A percentile compares a stretch with the other conserved stretches of the same genome.
Conservation (phyloP, 129 eudicot species). For the Solidago caesia region DNA sequence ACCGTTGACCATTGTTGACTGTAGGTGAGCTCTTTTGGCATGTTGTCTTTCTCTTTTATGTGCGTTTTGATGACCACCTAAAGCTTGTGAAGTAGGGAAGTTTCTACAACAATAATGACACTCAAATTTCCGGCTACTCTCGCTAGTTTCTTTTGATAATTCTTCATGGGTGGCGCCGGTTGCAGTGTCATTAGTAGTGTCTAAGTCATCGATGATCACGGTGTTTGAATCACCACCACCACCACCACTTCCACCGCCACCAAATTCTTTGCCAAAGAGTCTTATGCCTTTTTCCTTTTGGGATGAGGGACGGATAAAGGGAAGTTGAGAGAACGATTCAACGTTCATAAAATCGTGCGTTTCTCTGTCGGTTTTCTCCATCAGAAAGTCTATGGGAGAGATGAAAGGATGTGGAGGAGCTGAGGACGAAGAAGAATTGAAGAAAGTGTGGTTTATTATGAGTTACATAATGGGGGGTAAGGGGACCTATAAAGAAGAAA, state of each 20-base stretch:
- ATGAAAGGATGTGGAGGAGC: background rate
- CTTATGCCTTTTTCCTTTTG: conserved; percentile 57
- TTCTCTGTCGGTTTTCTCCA: conserved; percentile 67
- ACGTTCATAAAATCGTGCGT: conserved; percentile 96
- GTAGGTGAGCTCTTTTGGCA: conserved; percentile 90
- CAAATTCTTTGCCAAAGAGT: conserved; percentile 88
- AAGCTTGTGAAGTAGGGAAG: conserved; percentile 98
- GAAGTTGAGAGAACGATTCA: conserved; percentile 94
- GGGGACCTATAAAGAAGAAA: conserved; percentile 38
- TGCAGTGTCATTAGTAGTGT: conserved; percentile 8
- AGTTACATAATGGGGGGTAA: conserved; percentile 19
- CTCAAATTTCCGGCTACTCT: conserved; percentile 72
- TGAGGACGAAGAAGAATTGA: background rate
- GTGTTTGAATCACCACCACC: background rate
- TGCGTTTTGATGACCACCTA: conserved; percentile 99
- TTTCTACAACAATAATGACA: conserved; percentile 96
- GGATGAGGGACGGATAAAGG: conserved; percentile 84
- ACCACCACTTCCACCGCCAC: conserved; percentile 24
- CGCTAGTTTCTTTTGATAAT: conserved; percentile 33
- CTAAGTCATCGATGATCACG: conserved; percentile 27
- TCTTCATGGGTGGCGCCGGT: conserved; percentile 18
- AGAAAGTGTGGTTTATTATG: conserved; percentile 10
- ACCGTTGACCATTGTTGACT: conserved; percentile 57
- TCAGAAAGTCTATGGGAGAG: conserved; percentile 11
- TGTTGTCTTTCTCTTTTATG: conserved; percentile 96